A percentile compares a stretch with the other conserved stretches of the same genome.
Conservation (phyloP, 441 rosid genomes). For the Flueggea neowawraea region DNA sequence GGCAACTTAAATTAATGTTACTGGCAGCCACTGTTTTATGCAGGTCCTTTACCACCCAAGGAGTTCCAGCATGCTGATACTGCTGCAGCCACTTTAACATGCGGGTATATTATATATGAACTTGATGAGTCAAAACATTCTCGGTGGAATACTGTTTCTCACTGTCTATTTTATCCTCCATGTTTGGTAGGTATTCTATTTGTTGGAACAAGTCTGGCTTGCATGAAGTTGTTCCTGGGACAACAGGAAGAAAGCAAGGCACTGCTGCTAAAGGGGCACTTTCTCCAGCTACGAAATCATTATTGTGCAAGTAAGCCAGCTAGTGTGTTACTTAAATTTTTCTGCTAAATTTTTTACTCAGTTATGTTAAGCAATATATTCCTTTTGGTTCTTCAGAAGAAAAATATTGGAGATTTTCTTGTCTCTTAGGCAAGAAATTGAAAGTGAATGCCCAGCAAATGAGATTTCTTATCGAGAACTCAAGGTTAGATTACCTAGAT, state of each 20-base stretch:
- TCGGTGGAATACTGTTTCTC: conserved; percentile 1
- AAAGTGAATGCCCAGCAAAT: conserved; percentile 16
- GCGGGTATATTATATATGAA: conserved; percentile 52
- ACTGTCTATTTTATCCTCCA: conserved; percentile 4
- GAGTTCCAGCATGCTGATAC: conserved; percentile 90
- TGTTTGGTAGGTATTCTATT: conserved; percentile 60
- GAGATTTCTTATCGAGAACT: conserved; percentile 57
- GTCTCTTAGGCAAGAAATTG: conserved; percentile 24
- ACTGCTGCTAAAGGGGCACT: conserved; percentile 82
- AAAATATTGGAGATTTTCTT: conserved; percentile 54
- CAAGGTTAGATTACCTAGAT: conserved; percentile 49
- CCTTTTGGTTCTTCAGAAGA: conserved; percentile 35
- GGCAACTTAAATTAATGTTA: conserved; percentile 14
- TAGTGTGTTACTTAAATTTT: conserved; percentile 9
- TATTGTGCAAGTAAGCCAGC: conserved; percentile 81
- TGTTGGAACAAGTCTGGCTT: conserved; percentile 86
- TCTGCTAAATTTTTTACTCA: neutral
- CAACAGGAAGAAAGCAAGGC: conserved; percentile 94
- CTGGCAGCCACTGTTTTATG: conserved; percentile 66
- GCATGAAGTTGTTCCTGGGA: conserved; percentile 94
- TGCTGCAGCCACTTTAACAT: conserved; percentile 75
- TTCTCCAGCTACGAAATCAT: conserved; percentile 76
- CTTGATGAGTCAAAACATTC: too few relatives aligned
- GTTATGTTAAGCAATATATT: neutral
- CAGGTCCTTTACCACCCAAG: conserved; percentile 58